Evolutionary conservation across 768 basidiomycete species (phyloP), one percentile per base, ranked within the genome.

Genomic region (Collybiopsis luxurians): DNA sequence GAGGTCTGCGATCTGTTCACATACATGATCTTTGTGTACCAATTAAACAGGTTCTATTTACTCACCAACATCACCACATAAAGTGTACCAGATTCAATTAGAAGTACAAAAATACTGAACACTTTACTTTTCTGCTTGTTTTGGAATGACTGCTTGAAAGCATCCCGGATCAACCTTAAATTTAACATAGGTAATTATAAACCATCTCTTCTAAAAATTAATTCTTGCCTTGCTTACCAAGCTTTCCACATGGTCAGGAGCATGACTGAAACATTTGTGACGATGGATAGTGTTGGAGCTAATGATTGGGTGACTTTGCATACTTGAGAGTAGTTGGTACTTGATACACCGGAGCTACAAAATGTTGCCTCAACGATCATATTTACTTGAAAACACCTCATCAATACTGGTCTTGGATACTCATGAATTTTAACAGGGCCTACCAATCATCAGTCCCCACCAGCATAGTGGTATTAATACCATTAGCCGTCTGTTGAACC

Each of bases 361-460:
- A 31, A 31, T 6, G 49, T 17, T 26, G 49, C 31, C 19, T 26
- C 30, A 11, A 51, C 15, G n/a, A 51, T 51, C 49, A 51, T 51
- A 19, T 51, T 51, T 15, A 51, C 49, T 51, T 12, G 6, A 23
- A 21, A 51, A 39, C n/a, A 15, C 13, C 19, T 12, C n/a, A 17
- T 36, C 12, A 9, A 34, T 12, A n/a, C n/a, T n/a, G n/a, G 13
- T 51, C 23, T 4, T 21, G 21, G 31, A 11, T 11, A 51, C 15
- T 30, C 1, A n/a, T 49, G 13, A 11, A 36, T 30, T 9, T 2
- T 23, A 36, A 31, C 15, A 31, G 17, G 49, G 31, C 49, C 12
- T 36, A 51, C 49, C 23, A 23, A 51, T 51, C 49, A 51, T 51
- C 17, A 38, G 36, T 34, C 49, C 49, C 49, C 49, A 51, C 49